Conservation (phyloP, 2,329 filamentous ascomycete species). For the Drechslerella dactyloides region DNA sequence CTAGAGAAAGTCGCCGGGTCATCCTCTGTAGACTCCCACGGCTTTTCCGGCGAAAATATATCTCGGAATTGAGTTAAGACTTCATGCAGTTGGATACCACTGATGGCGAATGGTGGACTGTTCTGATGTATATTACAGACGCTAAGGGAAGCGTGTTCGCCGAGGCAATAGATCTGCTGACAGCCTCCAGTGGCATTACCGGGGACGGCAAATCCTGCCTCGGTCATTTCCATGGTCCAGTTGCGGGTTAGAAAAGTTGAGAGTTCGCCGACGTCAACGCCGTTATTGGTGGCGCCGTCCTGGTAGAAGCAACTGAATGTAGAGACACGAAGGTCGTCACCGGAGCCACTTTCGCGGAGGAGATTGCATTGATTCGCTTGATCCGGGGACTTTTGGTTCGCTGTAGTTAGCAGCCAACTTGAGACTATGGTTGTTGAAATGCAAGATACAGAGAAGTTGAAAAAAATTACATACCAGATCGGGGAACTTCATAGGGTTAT, state of each 20-base stretch:
- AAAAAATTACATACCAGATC: no score
- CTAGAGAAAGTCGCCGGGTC: background rate
- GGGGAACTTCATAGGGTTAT: no score
- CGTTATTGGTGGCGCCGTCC: background rate
- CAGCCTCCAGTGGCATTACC: background rate
- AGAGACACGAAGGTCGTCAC: background rate
- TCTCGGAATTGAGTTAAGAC: background rate
- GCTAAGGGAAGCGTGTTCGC: conserved; percentile 13
- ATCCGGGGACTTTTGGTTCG: background rate
- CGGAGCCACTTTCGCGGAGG: background rate
- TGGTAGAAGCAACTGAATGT: conserved; percentile 13
- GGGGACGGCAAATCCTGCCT: background rate
- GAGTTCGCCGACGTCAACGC: conserved; percentile 11
- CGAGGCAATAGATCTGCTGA: conserved; percentile 25
- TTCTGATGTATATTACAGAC: conserved; percentile 8
- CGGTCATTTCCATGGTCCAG: background rate
- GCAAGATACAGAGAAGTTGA: no score
- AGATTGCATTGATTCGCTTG: background rate
- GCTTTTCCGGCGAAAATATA: conserved; percentile 18
- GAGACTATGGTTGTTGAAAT: no score
- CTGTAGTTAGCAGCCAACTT: no score
- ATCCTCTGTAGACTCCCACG: conserved; percentile 10
- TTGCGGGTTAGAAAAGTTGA: conserved; percentile 4
- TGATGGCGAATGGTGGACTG: background rate
- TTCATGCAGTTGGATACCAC: background rate